Evolutionary conservation across 495 filamentous ascomycete genomes (phyloP).

Genomic region (Penicillium silybi): DNA sequence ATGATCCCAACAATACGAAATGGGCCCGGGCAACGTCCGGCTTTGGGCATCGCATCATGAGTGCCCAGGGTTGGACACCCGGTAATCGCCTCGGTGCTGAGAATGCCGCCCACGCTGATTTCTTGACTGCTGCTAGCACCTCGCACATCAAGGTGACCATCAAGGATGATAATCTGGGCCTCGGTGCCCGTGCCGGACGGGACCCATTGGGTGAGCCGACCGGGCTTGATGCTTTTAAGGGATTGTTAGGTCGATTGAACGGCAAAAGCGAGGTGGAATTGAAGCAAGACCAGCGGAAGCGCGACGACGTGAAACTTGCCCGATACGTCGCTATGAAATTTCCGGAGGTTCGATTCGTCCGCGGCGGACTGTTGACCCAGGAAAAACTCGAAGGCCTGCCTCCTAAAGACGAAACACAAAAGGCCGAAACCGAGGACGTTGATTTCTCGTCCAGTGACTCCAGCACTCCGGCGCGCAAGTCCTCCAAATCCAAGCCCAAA

Average conservation of each 20-base stretch:
- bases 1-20: constrained; percentile 90
- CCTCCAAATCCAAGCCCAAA: constrained; percentile 13
- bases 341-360: constrained; percentile 74
- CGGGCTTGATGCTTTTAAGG: constrained; percentile 79
- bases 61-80: constrained; percentile 84
- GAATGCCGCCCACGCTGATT: constrained; percentile 64
- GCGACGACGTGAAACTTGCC: constrained; percentile 60
- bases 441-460: constrained; percentile 6
- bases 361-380: constrained; percentile 72
- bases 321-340: constrained; percentile 65
- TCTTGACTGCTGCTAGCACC: constrained; percentile 70
- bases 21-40: constrained; percentile 78
- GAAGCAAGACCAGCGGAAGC: constrained; percentile 57
- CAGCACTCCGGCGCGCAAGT: constrained; percentile 4
- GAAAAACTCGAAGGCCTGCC: constrained; percentile 46
- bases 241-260: constrained; percentile 81
- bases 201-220: constrained; percentile 61
- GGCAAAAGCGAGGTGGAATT: constrained; percentile 71
- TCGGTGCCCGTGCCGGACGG: constrained; percentile 70
- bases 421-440: constrained; percentile 17
- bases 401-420: constrained; percentile 15
- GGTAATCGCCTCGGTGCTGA: constrained; percentile 74
- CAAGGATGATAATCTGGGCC: constrained; percentile 85
- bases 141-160: constrained; percentile 74
- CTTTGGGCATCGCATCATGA: constrained; percentile 84